A percentile compares a stretch with the other conserved stretches of the same genome.
These are phyloP conservation scores for Apostasia shenzhenica DNA, from an alignment of 106 monocot species.

Conservation along the genomic window DNA sequence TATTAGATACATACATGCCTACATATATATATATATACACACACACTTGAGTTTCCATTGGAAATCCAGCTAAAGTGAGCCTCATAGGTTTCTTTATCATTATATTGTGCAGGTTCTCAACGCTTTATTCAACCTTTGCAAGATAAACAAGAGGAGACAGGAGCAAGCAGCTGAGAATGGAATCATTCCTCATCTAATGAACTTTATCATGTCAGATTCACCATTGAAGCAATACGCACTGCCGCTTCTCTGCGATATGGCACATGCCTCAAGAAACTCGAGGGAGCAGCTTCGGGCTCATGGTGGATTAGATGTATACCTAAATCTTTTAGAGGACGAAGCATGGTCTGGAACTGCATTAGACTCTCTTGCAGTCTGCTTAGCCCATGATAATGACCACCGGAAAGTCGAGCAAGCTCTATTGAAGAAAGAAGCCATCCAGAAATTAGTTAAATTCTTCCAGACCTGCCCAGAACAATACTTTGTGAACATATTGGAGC, in stretches of 20 bases:
- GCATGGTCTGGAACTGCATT: slow-evolving; percentile 87
- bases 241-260: slow-evolving; percentile 93
- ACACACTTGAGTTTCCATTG: too few species aligned
- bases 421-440: slow-evolving; percentile 94
- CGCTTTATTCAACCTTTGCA: slow-evolving; percentile 96
- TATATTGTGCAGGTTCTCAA: slow-evolving; percentile 54
- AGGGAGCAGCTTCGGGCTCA: slow-evolving; percentile 92
- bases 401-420: slow-evolving; percentile 91
- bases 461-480: slow-evolving; percentile 86
- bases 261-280: slow-evolving; percentile 95
- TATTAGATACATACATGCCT: too few species aligned
- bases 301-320: slow-evolving; percentile 89
- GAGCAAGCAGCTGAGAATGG: slow-evolving; percentile 99
- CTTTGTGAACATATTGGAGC: slow-evolving; percentile 92
- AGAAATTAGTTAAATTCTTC: slow-evolving; percentile 91
- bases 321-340: slow-evolving; percentile 89
- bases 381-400: slow-evolving; percentile 92
- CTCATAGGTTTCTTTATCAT: too few species aligned
- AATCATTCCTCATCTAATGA: slow-evolving; percentile 92
- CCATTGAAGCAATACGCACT: slow-evolving; percentile 85
- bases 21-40: too few species aligned
- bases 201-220: slow-evolving; percentile 80
- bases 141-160: slow-evolving; percentile 95
- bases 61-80: too few species aligned
- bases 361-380: slow-evolving; percentile 88